These are phyloP conservation scores for Lumnitzera racemosa DNA, from an alignment of 345 rosid genomes.

Conservation along the genomic window DNA sequence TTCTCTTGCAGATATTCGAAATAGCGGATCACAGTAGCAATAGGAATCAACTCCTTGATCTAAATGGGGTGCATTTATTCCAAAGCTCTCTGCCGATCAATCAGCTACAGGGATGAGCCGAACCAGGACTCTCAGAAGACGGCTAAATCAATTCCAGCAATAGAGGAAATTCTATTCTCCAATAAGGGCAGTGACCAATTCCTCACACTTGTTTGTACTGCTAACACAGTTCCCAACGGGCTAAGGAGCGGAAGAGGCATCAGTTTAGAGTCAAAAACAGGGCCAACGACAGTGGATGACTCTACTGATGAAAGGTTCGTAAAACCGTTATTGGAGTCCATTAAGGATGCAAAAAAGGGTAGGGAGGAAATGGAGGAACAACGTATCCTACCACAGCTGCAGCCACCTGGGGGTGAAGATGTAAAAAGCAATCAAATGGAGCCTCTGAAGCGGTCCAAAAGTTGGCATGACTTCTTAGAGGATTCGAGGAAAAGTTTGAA, in stretches of 20 bases:
- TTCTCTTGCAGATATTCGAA: neutral
- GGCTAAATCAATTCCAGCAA: constrained; percentile 5
- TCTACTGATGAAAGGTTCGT: neutral
- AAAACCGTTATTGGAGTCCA: too few species aligned
- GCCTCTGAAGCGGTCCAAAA: constrained; percentile 15
- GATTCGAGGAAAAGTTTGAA: neutral
- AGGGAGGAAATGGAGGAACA: neutral
- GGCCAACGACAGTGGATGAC: neutral
- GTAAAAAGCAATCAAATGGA: constrained; percentile 5
- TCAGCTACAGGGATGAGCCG: constrained; percentile 21
- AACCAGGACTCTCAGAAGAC: constrained; percentile 14
- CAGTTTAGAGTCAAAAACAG: constrained; percentile 4
- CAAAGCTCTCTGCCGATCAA: constrained; percentile 21
- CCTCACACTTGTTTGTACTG: constrained; percentile 13
- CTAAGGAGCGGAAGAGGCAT: constrained; percentile 1
- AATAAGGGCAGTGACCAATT: constrained; percentile 12
- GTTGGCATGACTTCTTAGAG: constrained; percentile 17
- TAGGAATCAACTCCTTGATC: neutral
- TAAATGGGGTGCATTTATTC: constrained; percentile 43
- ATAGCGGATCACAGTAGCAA: neutral
- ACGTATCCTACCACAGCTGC: too few species aligned
- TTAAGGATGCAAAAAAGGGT: neutral
- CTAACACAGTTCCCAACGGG: constrained; percentile 1
- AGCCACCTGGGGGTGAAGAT: neutral
- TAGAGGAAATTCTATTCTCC: constrained; percentile 8